A percentile compares a stretch with the other conserved stretches of the same genome.
Evolutionary conservation across 2,329 filamentous ascomycete species (phyloP).

Genomic region (Chaetomium globosum): DNA sequence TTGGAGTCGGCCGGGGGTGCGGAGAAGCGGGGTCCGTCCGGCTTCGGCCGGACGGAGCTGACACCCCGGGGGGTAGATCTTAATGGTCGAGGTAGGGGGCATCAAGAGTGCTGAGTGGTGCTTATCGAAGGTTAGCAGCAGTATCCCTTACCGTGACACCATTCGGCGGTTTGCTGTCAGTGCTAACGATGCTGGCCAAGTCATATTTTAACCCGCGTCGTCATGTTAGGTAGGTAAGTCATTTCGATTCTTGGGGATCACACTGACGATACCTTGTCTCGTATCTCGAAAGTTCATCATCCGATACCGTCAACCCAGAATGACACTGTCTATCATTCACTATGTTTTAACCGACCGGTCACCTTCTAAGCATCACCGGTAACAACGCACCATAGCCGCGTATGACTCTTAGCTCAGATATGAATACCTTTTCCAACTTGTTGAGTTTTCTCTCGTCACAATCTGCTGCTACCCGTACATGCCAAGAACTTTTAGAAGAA

Average conservation of each 20-base stretch:
- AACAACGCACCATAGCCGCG: too few species aligned
- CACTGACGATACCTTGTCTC: neutral
- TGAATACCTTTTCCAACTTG: too few species aligned
- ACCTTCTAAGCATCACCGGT: neutral
- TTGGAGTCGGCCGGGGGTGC: slow-evolving; percentile 1
- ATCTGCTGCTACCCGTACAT: neutral
- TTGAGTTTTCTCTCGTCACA: too few species aligned
- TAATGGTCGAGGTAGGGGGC: neutral
- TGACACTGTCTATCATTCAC: neutral
- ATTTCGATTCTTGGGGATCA: neutral
- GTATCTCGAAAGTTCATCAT: neutral
- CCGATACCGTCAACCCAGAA: neutral
- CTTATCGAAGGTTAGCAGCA: neutral
- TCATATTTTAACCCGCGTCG: neutral
- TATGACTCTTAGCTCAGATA: too few species aligned
- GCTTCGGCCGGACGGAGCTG: slow-evolving; percentile 8
- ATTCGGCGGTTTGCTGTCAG: neutral
- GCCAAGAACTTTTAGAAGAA: neutral
- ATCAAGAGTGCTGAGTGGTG: neutral
- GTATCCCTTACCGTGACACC: neutral
- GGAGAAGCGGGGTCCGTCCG: slow-evolving; percentile 14
- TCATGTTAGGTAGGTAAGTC: neutral
- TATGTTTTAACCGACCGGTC: neutral
- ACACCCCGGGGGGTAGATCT: slow-evolving; percentile 3
- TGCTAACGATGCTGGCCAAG: neutral